Base-by-base conservation (phyloP, 2,329 filamentous ascomycete species). In the Calonectria honghensis region DNA sequence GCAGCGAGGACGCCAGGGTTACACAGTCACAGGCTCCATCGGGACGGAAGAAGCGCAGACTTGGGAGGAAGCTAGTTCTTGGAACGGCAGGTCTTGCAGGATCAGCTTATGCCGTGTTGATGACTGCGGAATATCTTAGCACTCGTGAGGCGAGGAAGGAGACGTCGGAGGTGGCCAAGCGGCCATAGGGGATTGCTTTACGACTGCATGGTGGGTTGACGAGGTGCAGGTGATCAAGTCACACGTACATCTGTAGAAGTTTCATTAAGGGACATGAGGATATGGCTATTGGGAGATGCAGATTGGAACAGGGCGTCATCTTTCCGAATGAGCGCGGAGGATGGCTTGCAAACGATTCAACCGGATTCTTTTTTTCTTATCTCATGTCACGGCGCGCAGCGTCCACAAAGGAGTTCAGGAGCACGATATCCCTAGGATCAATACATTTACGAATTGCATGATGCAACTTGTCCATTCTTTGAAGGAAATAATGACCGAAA, bases 71-170 rank as follows among this genome's bases (percentile, higher is more conserved):
- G 75, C 78, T 91, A 29, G 75, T 90, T 2, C 76, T 92, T 0
- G 90, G 91, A 0, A 91, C 90, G 2, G 86, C 86, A 0, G 91
- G 88, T 83, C 85, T 91, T 2, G 90, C 87, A 1, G 91, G 88
- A 1, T 83, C 89, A 3, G 89, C 89, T 1, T 94, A 93, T 79
- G 89, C 88, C 1, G 84, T 91, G 27, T 91, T 92, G 11, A 88
- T 92, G 18, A 85, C 91, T n/a, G 86, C 86, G 1, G 92, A 94
- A 77, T 91, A 89, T 70, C 88, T 92, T 72, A 87, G 84, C 54
- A 90, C 86, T 0, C 88, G 88, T 0, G 89, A 88, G 4, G 37
- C 76, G 29, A 67, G 7, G 37, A 63, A 63, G 37, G 35, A 18
- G 7, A 9, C 37, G 20, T 10, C 14, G 35, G 57, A 45, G 20